Base-by-base conservation (phyloP, 495 filamentous ascomycete species). In the Immersiella caudata region DNA sequence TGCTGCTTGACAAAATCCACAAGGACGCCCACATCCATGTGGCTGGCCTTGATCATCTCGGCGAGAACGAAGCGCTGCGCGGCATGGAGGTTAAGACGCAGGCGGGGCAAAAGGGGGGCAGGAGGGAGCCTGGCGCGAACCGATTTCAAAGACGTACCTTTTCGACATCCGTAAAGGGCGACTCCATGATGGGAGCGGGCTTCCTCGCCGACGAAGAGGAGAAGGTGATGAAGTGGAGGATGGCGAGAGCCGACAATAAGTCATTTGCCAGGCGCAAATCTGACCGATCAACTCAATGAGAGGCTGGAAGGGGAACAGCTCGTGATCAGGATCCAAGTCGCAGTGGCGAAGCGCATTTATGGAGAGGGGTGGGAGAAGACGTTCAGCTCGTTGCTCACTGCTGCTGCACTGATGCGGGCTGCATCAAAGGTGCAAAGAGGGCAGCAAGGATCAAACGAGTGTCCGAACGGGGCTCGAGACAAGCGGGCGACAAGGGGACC, bases 41-140 rank as follows among this genome's bases (percentile, higher is more conserved):
- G 71, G 76, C 80, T 84, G 69, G 75, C 76, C 69, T 85, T 86
- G 73, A 86, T 79, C 67, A 82, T 83, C 77, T 86, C 83, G 73
- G 79, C 81, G 60, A 86, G 75, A 68, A 85, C 72, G 74, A 83
- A 84, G 73, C 84, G 82, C 84, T 86, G 75, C 54, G 60, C 26
- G 33, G 33, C 60, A 54, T 50, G 7, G 71, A 16, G 20, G 62
- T 56, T 68, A 65, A 71, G 57, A 49, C 25, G 21, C 60, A 49
- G 29, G 66, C 50, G 50, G 64, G 54, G 64, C 52, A 29, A 51
- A 57, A 66, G 68, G 68, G 60, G 24, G 60, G 21, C n/a, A n/a
- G 25, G 68, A 63, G 51, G 29, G 35, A 12, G 51, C 29, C 24
- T 26, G 6, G 24, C 40, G 25, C 24, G 21, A 33, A 63, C 22